Base-by-base conservation (phyloP, 345 rosid genomes). In the Noccaea bulbosa region DNA sequence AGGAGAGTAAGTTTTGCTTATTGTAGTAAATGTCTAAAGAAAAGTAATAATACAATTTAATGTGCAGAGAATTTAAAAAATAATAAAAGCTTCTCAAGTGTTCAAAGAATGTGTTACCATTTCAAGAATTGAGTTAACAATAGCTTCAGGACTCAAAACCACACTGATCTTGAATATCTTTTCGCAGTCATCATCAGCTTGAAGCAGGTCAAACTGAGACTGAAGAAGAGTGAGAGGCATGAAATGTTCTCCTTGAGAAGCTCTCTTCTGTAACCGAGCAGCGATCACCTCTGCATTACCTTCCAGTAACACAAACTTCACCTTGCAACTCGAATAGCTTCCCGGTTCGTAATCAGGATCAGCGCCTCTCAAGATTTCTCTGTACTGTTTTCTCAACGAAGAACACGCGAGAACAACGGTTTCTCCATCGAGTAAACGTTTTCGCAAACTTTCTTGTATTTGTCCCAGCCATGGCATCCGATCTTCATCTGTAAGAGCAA, bases 381-480 rank as follows among this genome's bases (percentile, higher is more conserved):
- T 78, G 50, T 93, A 91, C 17, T 43, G 79, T 65, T 75, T 89
- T 65, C 43, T 83, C 73, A 93, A 83, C 10, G 98, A 75, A 50
- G 96, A 89, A 81, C 97, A 91, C 8, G 87, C 88, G 1, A 89
- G 93, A 27, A 91, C 70, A 17, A 77, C 79, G 1, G 80, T 80
- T 45, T 79, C 79, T 11, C 84, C 83, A 11, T 34, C 4, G 11
- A 55, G 52, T 46, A 89, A 72, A 46, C 62, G 55, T 69, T 71
- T 83, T 50, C 67, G 67, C 7, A 93, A 77, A 66, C 67, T 74
- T 62, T 80, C 85, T 12, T 75, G 83, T 38, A 91, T 74, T 6
- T 6, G 75, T 67, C 83, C 57, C 17, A 94, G 88, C 99, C 99
- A 94, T 2, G 99, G 99, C 22, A 86, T 77, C 58, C 97, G 72